Conservation (phyloP, 1,139 yeast genomes). For the Sugiyamaella sp. region DNA sequence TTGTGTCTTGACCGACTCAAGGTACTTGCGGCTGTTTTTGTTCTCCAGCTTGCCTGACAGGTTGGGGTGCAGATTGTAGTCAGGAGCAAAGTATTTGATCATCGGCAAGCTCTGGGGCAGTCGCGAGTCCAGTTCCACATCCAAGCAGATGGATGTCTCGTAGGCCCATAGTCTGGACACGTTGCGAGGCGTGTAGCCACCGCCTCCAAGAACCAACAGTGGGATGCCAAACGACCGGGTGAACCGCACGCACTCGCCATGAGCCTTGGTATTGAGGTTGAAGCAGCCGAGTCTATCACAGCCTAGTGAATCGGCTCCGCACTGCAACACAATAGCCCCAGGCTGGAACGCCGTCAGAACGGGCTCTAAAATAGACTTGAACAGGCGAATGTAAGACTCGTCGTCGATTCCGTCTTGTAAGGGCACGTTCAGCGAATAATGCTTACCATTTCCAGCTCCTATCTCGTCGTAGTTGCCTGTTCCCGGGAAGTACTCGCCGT, state of each 20-base stretch:
- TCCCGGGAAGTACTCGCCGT: conserved; percentile 96
- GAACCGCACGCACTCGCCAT: conserved; percentile 91
- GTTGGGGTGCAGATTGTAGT: conserved; percentile 85
- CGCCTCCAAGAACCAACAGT: conserved; percentile 91
- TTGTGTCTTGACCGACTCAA: conserved; percentile 76
- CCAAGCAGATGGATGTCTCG: conserved; percentile 86
- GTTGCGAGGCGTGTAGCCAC: conserved; percentile 96
- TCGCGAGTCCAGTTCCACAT: conserved; percentile 71
- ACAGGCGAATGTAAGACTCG: conserved; percentile 75
- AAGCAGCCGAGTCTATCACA: conserved; percentile 94
- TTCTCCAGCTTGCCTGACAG: conserved; percentile 88
- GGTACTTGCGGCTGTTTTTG: conserved; percentile 78
- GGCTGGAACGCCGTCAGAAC: conserved; percentile 83
- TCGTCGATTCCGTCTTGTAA: conserved; percentile 95
- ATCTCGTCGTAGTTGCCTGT: conserved; percentile 81
- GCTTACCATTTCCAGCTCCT: conserved; percentile 85
- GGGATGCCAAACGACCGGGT: conserved; percentile 87
- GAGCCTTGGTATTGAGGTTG: conserved; percentile 86
- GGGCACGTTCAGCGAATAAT: conserved; percentile 91
- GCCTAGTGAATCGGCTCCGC: conserved; percentile 96
- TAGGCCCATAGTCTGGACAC: conserved; percentile 95
- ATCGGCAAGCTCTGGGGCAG: conserved; percentile 83
- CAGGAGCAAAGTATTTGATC: conserved; percentile 90
- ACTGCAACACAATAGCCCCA: conserved; percentile 89
- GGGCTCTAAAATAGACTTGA: conserved; percentile 87